Base-by-base conservation (phyloP, 352 stramenopile genomes). In the Phytophthora citrophthora region DNA sequence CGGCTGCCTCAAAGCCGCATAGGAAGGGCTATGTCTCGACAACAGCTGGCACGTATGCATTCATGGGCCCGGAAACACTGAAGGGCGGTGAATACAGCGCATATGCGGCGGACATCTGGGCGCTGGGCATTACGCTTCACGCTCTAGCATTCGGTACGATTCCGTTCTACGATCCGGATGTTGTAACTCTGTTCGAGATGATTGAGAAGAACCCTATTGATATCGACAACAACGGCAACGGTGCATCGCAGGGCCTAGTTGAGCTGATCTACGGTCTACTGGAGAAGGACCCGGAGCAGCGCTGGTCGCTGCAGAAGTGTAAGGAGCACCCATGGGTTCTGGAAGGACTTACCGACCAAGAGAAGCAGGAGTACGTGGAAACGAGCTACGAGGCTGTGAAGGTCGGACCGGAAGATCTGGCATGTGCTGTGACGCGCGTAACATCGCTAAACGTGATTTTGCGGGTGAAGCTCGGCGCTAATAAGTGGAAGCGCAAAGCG, bases 31-130 rank as follows among this genome's bases (percentile, higher is more conserved):
- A 86, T 59, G 80, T 95, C 16, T 90, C 87, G 24, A 79, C 86
- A 23, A 93, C 87, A 39, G 87, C 87, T 15, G 87, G 87, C 8
- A 95, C 87, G 29, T 95, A 95, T 63, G 87, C 87, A 26, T 95
- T 92, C 58, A 95, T 95, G 87, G 78, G 72, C 0, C 87, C 87
- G 0, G 87, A 95, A 64, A 93, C 87, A 39, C 77, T 93, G 36
- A 91, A 88, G 63, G 81, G 86, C 46, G 82, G 87, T 24, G 78
- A 77, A 48, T 96, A 91, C 71, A 87, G 77, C 34, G 89, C 89
- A 8, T 95, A 89, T 68, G 72, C 83, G 11, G 90, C 88, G 12
- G 90, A 97, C 44, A 76, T 96, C 13, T 97, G 90, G 90, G 88
- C 90, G 12, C 72, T 96, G 2, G 90, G 88, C 32, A 80, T 96